Conservation (phyloP, 2,329 filamentous ascomycete genomes). For the Alternaria panax region DNA sequence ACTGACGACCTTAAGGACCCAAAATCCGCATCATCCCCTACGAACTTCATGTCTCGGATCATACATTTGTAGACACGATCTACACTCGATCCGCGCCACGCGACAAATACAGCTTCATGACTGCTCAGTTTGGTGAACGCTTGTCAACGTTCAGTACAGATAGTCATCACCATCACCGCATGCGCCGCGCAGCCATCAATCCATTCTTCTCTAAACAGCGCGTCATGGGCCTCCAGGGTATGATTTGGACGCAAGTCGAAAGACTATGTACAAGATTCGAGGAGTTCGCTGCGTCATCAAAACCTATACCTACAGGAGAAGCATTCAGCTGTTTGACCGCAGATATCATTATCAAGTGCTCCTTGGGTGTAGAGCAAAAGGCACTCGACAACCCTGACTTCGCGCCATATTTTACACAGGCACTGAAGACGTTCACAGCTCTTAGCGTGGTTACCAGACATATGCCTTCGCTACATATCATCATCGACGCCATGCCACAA, state of each 20-base stretch:
- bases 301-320: background rate
- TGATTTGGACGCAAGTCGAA: background rate
- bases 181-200: background rate
- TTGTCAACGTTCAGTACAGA: background rate
- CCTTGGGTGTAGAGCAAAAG: background rate
- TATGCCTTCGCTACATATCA: background rate
- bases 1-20: background rate
- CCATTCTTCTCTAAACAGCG: background rate
- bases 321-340: background rate
- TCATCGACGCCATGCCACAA: background rate
- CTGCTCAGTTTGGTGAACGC: background rate
- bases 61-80: background rate
- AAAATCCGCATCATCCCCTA: background rate
- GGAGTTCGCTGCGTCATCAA: background rate
- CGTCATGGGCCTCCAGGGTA: background rate
- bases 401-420: background rate
- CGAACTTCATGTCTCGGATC: background rate
- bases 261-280: background rate
- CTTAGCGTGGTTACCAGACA: background rate
- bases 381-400: background rate
- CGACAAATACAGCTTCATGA: background rate
- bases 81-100: background rate
- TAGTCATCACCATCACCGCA: background rate
- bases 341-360: background rate
- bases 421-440: background rate